Evolutionary conservation across 2,329 filamentous ascomycete species (phyloP).

Genomic region (Colletotrichum sansevieriae): DNA sequence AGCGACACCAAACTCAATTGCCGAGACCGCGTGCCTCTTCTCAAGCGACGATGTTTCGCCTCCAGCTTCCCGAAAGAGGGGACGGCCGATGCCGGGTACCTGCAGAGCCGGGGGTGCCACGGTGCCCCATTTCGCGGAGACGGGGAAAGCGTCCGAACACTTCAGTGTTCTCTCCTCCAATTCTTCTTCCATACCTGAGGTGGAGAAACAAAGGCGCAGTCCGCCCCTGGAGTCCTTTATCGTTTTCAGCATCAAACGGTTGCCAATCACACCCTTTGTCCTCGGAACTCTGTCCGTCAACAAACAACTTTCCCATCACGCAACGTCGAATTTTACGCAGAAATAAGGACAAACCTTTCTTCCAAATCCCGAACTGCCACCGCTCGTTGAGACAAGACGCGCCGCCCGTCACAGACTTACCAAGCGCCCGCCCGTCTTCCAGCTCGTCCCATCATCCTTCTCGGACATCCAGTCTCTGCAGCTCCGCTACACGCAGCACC

Average conservation of each 20-base stretch:
- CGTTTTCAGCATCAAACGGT: too few species aligned
- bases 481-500: conserved; percentile 4
- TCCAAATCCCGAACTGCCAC: conserved; percentile 3
- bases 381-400: conserved; percentile 16
- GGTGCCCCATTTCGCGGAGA: conserved; percentile 28
- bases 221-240: too few species aligned
- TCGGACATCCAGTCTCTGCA: conserved; percentile 16
- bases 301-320: neutral
- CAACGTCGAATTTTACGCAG: neutral
- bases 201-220: neutral
- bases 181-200: too few species aligned
- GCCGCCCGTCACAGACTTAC: neutral
- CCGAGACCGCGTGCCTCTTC: neutral
- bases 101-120: conserved; percentile 28
- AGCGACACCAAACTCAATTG: neutral
- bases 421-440: conserved; percentile 18
- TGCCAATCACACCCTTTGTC: conserved; percentile 10
- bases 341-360: neutral
- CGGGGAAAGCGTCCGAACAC: conserved; percentile 8
- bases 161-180: too few species aligned
- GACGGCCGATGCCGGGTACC: conserved; percentile 37
- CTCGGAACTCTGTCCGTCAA: neutral
- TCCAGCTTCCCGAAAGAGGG: conserved; percentile 20
- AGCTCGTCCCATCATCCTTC: conserved; percentile 11
- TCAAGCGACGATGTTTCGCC: neutral